Conservation (phyloP, 768 basidiomycete species). For the Russula virescens region DNA sequence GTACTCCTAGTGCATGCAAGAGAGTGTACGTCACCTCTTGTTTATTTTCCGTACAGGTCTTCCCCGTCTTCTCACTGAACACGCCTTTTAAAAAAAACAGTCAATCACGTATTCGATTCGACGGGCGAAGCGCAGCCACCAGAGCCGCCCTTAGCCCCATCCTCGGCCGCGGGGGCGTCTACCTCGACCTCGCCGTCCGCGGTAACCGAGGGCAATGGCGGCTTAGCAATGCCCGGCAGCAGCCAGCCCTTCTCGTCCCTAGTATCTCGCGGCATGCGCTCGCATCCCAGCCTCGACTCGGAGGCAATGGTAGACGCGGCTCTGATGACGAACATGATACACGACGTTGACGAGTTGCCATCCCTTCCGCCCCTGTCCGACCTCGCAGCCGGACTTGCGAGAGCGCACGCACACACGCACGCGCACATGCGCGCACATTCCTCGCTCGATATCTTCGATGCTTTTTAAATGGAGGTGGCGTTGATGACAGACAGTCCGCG, state of each 20-base stretch:
- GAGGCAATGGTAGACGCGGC: constrained; percentile 18
- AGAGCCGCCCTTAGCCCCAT: background rate
- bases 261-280: constrained; percentile 3
- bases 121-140: constrained; percentile 1
- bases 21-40: constrained; percentile 52
- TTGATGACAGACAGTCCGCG: background rate
- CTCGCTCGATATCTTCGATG: constrained; percentile 26
- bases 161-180: background rate
- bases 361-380: constrained; percentile 13
- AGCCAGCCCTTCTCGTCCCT: background rate
- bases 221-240: background rate
- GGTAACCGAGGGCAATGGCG: background rate
- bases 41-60: background rate
- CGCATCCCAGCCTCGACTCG: constrained; percentile 16
- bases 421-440: constrained; percentile 16
- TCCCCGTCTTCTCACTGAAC: background rate
- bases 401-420: background rate
- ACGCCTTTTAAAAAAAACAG: constrained; percentile 20
- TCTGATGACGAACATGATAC: constrained; percentile 7
- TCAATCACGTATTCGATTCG: constrained; percentile 32
- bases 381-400: constrained; percentile 14
- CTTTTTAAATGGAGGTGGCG: constrained; percentile 12
- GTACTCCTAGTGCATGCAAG: constrained; percentile 53
- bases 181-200: background rate
- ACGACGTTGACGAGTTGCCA: constrained; percentile 5